Evolutionary conservation across 148 eudicot genomes (phyloP).

Genomic region (Amaranthus palmeri): DNA sequence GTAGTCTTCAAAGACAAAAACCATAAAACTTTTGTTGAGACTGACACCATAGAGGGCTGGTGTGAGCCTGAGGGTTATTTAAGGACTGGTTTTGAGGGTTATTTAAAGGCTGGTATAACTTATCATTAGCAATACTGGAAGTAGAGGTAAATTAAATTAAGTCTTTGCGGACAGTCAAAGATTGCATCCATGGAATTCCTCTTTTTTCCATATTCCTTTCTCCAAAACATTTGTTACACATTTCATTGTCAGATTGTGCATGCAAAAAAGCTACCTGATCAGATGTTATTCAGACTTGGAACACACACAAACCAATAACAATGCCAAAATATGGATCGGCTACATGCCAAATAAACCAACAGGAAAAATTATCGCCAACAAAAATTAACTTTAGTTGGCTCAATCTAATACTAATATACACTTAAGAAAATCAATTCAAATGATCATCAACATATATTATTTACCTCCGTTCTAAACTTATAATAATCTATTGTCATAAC

Average conservation of each 20-base stretch:
- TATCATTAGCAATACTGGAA: neutral
- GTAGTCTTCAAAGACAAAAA: neutral
- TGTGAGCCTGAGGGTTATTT: too few species aligned
- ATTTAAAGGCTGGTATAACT: neutral
- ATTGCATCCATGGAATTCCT: neutral
- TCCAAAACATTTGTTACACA: neutral
- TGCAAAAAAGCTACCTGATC: neutral
- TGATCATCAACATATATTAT: too few species aligned
- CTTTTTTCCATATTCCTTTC: neutral
- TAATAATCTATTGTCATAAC: too few species aligned
- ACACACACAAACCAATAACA: neutral
- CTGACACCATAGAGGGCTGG: neutral
- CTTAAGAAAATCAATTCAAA: too few species aligned
- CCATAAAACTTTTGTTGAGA: neutral
- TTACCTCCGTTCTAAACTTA: too few species aligned
- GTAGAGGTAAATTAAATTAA: neutral
- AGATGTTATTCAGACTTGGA: neutral
- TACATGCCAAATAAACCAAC: neutral
- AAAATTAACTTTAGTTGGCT: too few species aligned
- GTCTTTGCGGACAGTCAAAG: neutral
- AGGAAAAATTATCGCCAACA: neutral
- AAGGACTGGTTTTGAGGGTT: too few species aligned
- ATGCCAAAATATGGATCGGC: neutral
- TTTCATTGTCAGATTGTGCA: neutral
- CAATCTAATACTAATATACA: too few species aligned